phyloP scores from a whole-genome alignment of 768 basidiomycete species.

The Kwoniella botswanensis region DNA sequence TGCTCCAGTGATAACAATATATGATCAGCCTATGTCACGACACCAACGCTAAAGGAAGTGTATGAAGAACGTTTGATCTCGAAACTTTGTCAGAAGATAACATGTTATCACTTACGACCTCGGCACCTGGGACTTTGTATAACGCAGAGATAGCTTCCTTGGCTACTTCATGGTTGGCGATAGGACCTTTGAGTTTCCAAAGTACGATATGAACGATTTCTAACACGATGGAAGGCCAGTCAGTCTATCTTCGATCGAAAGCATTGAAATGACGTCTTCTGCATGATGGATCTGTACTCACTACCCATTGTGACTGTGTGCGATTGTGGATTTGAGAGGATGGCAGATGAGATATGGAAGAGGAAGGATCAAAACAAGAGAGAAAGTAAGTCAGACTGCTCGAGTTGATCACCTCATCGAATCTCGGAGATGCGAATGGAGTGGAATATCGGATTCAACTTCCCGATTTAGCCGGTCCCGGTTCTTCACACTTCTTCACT shows the following conservation, averaged over 20 bases:
- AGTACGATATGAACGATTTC: constrained; percentile 58
- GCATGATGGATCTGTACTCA: constrained; percentile 7
- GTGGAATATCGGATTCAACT: background rate
- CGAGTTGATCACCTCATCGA: background rate
- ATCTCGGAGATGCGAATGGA: background rate
- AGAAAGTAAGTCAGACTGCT: background rate
- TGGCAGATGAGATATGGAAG: background rate
- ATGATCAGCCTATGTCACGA: too few species aligned
- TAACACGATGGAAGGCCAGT: constrained; percentile 9
- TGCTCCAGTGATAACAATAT: background rate
- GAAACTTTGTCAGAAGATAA: too few species aligned
- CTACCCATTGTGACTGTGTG: constrained; percentile 23
- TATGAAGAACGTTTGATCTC: too few species aligned
- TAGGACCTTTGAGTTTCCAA: constrained; percentile 43
- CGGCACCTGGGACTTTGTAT: constrained; percentile 53
- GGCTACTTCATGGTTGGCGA: constrained; percentile 36
- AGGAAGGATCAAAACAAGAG: background rate
- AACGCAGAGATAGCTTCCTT: constrained; percentile 43
- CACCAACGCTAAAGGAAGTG: too few species aligned
- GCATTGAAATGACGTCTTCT: background rate
- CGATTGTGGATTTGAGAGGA: background rate
- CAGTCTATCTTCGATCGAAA: background rate
- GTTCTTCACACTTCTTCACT: too few species aligned
- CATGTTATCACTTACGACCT: constrained; percentile 27
- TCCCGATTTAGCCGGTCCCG: background rate